These are phyloP conservation scores for Mrakia gelida DNA, from an alignment of 768 basidiomycete species.

Conservation along the genomic window DNA sequence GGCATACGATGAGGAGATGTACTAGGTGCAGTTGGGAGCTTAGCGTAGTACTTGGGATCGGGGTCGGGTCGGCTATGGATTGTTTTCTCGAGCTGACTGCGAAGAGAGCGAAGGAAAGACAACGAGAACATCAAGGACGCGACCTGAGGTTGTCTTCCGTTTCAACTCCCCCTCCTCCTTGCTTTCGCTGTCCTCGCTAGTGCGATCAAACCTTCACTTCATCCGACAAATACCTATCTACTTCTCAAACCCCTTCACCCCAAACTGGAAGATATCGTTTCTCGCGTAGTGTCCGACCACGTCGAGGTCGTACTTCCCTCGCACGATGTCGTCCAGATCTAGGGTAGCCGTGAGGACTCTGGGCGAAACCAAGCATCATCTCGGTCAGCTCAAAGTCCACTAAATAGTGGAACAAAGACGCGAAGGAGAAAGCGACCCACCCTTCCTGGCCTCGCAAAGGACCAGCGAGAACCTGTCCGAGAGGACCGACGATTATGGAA, in stretches of 20 bases:
- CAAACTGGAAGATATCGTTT: slow-evolving; percentile 17
- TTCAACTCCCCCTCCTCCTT: too few species aligned
- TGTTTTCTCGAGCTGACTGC: too few species aligned
- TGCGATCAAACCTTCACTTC: too few species aligned
- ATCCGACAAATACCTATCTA: too few species aligned
- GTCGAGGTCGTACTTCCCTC: slow-evolving; percentile 63
- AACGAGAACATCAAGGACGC: too few species aligned
- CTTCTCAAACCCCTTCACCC: slow-evolving; percentile 12
- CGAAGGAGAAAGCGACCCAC: slow-evolving; percentile 41
- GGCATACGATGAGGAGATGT: too few species aligned
- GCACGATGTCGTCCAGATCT: slow-evolving; percentile 56
- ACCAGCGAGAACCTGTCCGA: slow-evolving; percentile 59
- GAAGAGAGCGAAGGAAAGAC: too few species aligned
- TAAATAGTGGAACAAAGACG: background rate
- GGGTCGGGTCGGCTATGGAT: too few species aligned
- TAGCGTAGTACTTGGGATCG: too few species aligned
- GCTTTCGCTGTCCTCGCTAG: too few species aligned
- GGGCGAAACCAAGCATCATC: background rate
- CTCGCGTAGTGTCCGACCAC: slow-evolving; percentile 60
- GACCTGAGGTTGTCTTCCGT: too few species aligned
- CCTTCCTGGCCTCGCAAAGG: slow-evolving; percentile 56
- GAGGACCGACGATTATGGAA: slow-evolving; percentile 58
- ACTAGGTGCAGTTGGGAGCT: too few species aligned
- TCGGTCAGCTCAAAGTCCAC: background rate
- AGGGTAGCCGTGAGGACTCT: slow-evolving; percentile 48